These are phyloP conservation scores for Syncephalastrum monosporum DNA, from an alignment of 371 early-diverging fungal genomes.

Conservation along the genomic window DNA sequence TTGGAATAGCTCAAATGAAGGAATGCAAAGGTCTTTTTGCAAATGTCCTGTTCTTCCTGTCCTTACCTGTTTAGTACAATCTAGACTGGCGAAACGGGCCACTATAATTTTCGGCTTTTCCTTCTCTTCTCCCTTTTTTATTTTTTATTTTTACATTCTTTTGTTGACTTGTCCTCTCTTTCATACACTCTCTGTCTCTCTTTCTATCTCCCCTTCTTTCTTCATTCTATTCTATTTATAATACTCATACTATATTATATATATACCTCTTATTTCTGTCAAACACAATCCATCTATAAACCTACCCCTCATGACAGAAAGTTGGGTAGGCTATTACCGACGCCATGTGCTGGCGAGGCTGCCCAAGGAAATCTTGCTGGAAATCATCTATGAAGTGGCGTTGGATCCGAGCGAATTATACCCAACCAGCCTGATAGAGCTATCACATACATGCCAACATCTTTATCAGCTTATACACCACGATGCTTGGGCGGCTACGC, in stretches of 20 bases:
- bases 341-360: conserved; percentile 22
- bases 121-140: conserved; percentile 2
- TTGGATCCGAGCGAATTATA: conserved; percentile 13
- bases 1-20: no score
- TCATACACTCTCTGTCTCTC: not conserved
- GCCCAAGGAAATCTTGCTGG: conserved; percentile 40
- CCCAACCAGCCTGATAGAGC: conserved; percentile 31
- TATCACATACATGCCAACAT: conserved; percentile 36
- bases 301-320: conserved; percentile 7
- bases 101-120: no score
- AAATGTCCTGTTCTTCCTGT: no score
- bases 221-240: conserved; percentile 2
- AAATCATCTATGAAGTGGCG: conserved; percentile 32
- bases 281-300: not conserved
- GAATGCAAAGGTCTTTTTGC: no score
- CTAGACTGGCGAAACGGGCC: no score
- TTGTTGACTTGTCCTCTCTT: conserved; percentile 7
- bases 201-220: conserved; percentile 6
- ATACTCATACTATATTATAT: not conserved
- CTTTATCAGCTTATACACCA: conserved; percentile 35
- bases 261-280: not conserved
- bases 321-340: not conserved
- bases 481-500: conserved; percentile 26
- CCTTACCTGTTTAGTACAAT: no score
- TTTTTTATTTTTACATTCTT: conserved; percentile 10